Conservation (phyloP, 306 rosid genomes). For the Oemleria cerasiformis region DNA sequence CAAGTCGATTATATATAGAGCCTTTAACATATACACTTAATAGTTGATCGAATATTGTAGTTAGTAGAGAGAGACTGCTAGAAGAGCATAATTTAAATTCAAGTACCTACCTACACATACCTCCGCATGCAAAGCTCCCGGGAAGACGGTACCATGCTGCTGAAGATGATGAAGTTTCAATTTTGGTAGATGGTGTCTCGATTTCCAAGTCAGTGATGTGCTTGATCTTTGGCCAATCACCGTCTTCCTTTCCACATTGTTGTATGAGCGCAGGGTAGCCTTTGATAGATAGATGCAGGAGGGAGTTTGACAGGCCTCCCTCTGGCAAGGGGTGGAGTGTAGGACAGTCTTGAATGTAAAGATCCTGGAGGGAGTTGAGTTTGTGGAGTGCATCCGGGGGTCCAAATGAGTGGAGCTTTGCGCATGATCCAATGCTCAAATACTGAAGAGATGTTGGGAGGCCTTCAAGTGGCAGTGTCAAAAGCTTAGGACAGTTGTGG, state of each 20-base stretch:
- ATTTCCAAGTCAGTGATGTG: slow-evolving; percentile 17
- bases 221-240: background rate
- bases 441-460: slow-evolving; percentile 12
- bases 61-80: too few relatives aligned
- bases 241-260: background rate
- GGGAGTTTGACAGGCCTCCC: slow-evolving; percentile 18
- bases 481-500: slow-evolving; percentile 20
- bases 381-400: background rate
- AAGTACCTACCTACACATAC: background rate
- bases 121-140: background rate
- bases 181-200: background rate
- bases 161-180: background rate
- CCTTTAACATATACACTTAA: background rate
- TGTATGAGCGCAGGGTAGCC: slow-evolving; percentile 2
- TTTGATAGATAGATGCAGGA: slow-evolving; percentile 16
- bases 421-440: slow-evolving; percentile 12
- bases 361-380: slow-evolving; percentile 15
- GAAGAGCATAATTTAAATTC: too few relatives aligned
- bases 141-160: background rate
- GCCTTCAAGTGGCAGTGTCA: slow-evolving; percentile 9
- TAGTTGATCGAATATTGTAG: too few relatives aligned
- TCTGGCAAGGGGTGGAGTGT: slow-evolving; percentile 17
- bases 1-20: background rate
- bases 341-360: slow-evolving; percentile 19
- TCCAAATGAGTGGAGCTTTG: slow-evolving; percentile 14